Conservation (phyloP, 306 rosid genomes). For the Trifolium subterraneum region DNA sequence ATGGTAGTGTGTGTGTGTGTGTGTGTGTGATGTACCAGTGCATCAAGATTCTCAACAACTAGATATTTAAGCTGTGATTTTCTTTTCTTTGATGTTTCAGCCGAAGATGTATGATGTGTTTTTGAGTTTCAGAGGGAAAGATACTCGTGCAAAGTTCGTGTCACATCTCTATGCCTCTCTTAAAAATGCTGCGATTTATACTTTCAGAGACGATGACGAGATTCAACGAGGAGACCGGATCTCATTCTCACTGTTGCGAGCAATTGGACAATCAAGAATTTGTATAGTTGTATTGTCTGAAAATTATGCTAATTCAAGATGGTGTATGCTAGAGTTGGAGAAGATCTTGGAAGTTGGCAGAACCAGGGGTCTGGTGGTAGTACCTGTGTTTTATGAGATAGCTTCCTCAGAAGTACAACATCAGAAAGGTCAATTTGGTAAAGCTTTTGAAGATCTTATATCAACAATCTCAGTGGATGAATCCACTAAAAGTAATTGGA, state of each 20-base stretch:
- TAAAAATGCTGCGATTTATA: neutral
- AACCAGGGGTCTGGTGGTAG: neutral
- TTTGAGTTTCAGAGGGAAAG: slow-evolving; percentile 32
- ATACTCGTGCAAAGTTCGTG: neutral
- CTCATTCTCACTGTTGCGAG: neutral
- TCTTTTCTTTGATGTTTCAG: neutral
- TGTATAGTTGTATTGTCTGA: slow-evolving; percentile 27
- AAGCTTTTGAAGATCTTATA: neutral
- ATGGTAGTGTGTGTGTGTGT: too few relatives aligned
- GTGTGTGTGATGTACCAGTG: neutral
- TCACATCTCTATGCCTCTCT: neutral
- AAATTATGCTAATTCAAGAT: slow-evolving; percentile 34
- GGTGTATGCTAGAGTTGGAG: slow-evolving; percentile 36
- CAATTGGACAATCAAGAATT: slow-evolving; percentile 13
- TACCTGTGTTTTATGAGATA: slow-evolving; percentile 13
- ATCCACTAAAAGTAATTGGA: neutral
- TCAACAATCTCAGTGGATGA: neutral
- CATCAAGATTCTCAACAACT: neutral
- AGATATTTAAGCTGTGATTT: neutral
- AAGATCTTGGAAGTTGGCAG: slow-evolving; percentile 7
- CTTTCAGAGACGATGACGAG: slow-evolving; percentile 1
- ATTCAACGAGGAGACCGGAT: slow-evolving; percentile 23
- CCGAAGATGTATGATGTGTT: slow-evolving; percentile 16
- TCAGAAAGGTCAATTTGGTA: neutral
- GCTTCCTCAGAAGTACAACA: slow-evolving; percentile 2